Percentiles rank a stretch among this genome's conserved stretches.
Conservation (phyloP, 371 early-diverging fungal species). For the Lichtheimia corymbifera region DNA sequence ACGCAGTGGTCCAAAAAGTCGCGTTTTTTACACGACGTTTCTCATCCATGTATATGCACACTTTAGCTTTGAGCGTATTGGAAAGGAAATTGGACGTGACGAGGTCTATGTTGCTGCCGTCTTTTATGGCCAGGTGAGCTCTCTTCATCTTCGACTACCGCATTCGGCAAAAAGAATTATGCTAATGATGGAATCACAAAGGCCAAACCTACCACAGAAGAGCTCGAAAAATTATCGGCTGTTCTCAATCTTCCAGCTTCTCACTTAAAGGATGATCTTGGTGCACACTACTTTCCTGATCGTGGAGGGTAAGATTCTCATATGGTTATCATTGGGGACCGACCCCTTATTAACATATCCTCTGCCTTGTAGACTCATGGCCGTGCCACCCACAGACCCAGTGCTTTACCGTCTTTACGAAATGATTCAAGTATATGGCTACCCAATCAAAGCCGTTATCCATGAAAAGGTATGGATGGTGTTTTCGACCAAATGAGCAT, state of each 20-base stretch:
- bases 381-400: conserved; percentile 55
- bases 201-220: conserved; percentile 54
- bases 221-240: conserved; percentile 48
- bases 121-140: conserved; percentile 67
- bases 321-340: not conserved
- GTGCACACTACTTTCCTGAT: conserved; percentile 53
- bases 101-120: conserved; percentile 72
- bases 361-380: conserved; percentile 32
- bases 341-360: no score
- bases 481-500: no score
- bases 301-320: conserved; percentile 47
- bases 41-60: not conserved
- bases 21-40: not conserved
- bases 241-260: conserved; percentile 56
- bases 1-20: not conserved
- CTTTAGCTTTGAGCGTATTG: conserved; percentile 62
- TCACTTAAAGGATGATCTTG: conserved; percentile 57
- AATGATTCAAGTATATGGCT: conserved; percentile 57
- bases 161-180: not conserved
- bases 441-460: conserved; percentile 53
- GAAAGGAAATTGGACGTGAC: conserved; percentile 52
- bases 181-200: conserved; percentile 8
- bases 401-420: conserved; percentile 58
- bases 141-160: not conserved
- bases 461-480: conserved; percentile 50